A percentile compares a stretch with the other conserved stretches of the same genome.
Evolutionary conservation across 2,329 filamentous ascomycete species (phyloP).

Genomic region (Colletotrichum spaethianum): DNA sequence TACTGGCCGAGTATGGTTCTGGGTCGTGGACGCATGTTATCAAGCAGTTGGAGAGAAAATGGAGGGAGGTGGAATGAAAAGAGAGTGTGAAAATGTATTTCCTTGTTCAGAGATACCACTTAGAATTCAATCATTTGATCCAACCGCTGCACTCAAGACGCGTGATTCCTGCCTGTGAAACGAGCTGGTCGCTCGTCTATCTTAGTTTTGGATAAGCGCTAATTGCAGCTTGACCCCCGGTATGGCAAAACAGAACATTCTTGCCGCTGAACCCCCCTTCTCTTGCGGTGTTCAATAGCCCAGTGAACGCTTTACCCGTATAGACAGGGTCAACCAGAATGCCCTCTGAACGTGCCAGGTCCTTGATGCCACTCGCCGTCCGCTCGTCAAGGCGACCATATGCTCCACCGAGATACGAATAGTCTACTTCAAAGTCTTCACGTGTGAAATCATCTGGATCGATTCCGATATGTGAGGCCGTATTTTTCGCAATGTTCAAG

Average conservation of each 20-base stretch:
- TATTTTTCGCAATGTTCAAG: conserved; percentile 23
- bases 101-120: conserved; percentile 36
- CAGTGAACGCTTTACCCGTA: conserved; percentile 39
- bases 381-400: conserved; percentile 36
- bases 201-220: conserved; percentile 31
- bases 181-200: background rate
- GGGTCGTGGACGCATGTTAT: conserved; percentile 42
- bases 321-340: conserved; percentile 35
- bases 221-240: conserved; percentile 38
- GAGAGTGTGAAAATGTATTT: background rate
- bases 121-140: background rate
- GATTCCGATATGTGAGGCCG: conserved; percentile 26
- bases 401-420: conserved; percentile 6
- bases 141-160: background rate
- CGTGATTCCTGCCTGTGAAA: background rate
- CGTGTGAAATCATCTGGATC: conserved; percentile 12
- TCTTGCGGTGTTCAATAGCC: conserved; percentile 30
- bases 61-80: conserved; percentile 54
- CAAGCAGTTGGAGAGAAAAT: conserved; percentile 50
- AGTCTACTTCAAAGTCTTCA: conserved; percentile 38
- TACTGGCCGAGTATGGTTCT: conserved; percentile 39
- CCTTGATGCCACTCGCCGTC: conserved; percentile 29
- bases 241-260: conserved; percentile 39
- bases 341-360: conserved; percentile 34
- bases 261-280: conserved; percentile 17